Base-by-base conservation (phyloP, 306 rosid genomes). In the Leucaena leucocephala region DNA sequence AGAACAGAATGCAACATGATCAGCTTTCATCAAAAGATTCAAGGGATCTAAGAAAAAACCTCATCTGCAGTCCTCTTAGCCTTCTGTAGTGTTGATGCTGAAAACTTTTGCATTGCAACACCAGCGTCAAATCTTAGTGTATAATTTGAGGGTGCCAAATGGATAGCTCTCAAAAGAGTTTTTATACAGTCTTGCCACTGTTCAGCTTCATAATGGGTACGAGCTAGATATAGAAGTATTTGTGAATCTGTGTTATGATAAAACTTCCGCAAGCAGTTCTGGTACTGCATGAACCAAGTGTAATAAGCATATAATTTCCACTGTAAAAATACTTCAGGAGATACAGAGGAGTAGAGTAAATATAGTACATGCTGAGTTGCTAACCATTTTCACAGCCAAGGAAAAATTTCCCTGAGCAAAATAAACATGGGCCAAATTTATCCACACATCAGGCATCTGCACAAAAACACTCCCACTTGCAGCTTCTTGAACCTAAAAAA, bases 381-480 rank as follows among this genome's bases (percentile, higher is more conserved):
- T 82, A 75, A 93, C 99, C 99, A 95, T 95, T 90, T 95, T 95
- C 74, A 95, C 98, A 16, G 99, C 97, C 87, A 95, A 86, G 57
- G 98, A 52, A 74, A 91, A 95, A 88, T 93, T 95, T 11, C 98
- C 99, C 82, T 91, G 98, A 69, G 99, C 97, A 89, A 95, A 95
- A 87, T 95, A 95, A 76, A 95, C 98, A 83, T 95, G 99, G 4
- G 97, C 99, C 88, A 95, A 84, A 84, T 95, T 95, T 79, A 95
- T 93, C 99, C 99, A 93, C 82, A 95, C 99, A 80, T 95, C 99
- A 46, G 99, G 97, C 97, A 93, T 95, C 93, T 96, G 98, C 84
- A 96, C 97, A 88, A 96, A 93, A 84, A 96, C 91, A 85, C 87
- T 91, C 45, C 99, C 99, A 78, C 99, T 96, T 78, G 99, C 99